Base-by-base conservation (phyloP, 2,329 filamentous ascomycete species). In the Pezicula radicicola region DNA sequence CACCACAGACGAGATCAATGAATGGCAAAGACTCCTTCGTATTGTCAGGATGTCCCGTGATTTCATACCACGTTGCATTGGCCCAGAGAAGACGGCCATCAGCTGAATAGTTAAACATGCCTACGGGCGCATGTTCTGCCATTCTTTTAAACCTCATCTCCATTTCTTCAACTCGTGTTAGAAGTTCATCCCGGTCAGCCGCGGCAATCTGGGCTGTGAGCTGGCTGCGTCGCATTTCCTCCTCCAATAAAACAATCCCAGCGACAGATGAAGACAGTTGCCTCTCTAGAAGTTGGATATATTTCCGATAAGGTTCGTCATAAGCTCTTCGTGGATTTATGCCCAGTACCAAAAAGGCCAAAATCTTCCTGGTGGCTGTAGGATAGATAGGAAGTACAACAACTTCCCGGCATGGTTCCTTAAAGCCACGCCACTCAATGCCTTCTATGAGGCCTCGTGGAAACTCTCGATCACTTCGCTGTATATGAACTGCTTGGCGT, bases 391-490 rank as follows among this genome's bases (percentile, higher is more conserved):
- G 27, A 25, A 45, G 42, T 27, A 45, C 27, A 30, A 45, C 42
- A 15, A 45, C 13, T 21, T 45, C 42, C 27, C 27, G 42, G 27
- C 42, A 45, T 6, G 42, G 42, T 30, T 45, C 42, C n/a, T 45
- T 27, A 45, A 45, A 45, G 5, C 42, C 42, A 28, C 42, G 42
- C 42, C 21, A 45, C n/a, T 45, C 42, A 16, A 45, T 45, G n/a
- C 42, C 42, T 28, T 28, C 21, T 9, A 30, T 16, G 4, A 45
- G 27, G n/a, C 21, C n/a, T 15, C n/a, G 19, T 13, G 42, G 42
- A 16, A 45, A 45, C n/a, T 25, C 27, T 27, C 27, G 25, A 27
- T 45, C 42, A 21, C 21, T 33, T n/a, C 42, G 25, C 13, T 45
- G 42, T 30, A 45, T 6, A 30, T 45, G 42, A 13, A 45, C 16